A percentile compares a stretch with the other conserved stretches of the same genome.
Conservation (phyloP, 2,329 filamentous ascomycete genomes). For the Pleoardoris graminearum region DNA sequence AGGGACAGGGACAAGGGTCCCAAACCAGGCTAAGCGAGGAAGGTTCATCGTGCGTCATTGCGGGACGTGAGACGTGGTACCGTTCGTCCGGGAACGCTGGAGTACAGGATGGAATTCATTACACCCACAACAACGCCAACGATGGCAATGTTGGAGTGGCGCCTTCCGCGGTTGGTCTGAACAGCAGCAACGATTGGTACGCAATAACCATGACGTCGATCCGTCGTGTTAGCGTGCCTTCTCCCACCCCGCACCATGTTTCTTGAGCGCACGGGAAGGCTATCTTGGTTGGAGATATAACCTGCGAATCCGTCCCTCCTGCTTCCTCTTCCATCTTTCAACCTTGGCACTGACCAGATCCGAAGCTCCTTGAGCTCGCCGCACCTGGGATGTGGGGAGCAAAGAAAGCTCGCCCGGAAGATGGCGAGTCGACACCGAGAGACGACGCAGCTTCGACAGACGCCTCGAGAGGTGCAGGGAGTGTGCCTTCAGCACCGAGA, state of each 20-base stretch:
- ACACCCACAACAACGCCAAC: too few relatives aligned
- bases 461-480: slow-evolving; percentile 13
- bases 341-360: not conserved
- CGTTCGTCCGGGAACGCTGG: not conserved
- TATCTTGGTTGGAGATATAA: not conserved
- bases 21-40: slow-evolving; percentile 3
- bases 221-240: slow-evolving; percentile 7
- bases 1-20: slow-evolving; percentile 3
- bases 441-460: slow-evolving; percentile 26
- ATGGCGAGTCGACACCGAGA: slow-evolving; percentile 38
- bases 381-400: slow-evolving; percentile 58
- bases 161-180: not conserved
- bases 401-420: slow-evolving; percentile 53
- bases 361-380: slow-evolving; percentile 6
- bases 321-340: not conserved
- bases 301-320: not conserved
- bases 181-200: too few relatives aligned
- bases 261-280: not conserved
- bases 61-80: not conserved
- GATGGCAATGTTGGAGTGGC: not conserved
- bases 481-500: slow-evolving; percentile 24
- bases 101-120: not conserved
- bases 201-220: slow-evolving; percentile 28
- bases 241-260: slow-evolving; percentile 13
- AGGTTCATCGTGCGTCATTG: slow-evolving; percentile 4